A percentile compares a stretch with the other conserved stretches of the same genome.
These are phyloP conservation scores for Arthroderma sp. DNA, from an alignment of 2,329 filamentous ascomycete genomes.

Conservation along the genomic window DNA sequence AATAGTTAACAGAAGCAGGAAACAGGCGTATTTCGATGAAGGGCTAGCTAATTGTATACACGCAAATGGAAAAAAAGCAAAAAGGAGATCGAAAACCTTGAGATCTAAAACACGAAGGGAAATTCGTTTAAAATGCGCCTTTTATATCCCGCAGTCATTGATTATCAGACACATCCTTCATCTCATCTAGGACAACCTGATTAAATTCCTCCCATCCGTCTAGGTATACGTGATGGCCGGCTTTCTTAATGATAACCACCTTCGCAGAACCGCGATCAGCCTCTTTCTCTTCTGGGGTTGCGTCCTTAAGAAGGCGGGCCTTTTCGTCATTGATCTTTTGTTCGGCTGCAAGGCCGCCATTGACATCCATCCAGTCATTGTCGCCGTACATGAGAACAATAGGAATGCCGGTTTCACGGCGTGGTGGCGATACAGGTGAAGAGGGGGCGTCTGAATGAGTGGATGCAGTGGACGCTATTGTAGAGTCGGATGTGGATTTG, in stretches of 20 bases:
- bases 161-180: constrained; percentile 46
- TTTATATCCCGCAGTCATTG: not conserved
- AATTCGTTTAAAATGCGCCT: too few species aligned
- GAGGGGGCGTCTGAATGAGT: not conserved
- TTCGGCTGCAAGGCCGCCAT: constrained; percentile 66
- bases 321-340: constrained; percentile 63
- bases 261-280: constrained; percentile 68
- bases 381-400: constrained; percentile 94
- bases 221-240: constrained; percentile 60
- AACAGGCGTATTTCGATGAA: too few species aligned
- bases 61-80: too few species aligned
- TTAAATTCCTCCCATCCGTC: constrained; percentile 62
- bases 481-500: not conserved
- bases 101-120: too few species aligned
- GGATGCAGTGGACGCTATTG: not conserved
- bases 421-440: constrained; percentile 11
- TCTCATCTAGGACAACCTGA: constrained; percentile 49
- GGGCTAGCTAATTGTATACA: too few species aligned
- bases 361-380: constrained; percentile 97
- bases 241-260: constrained; percentile 62
- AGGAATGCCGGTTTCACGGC: constrained; percentile 56
- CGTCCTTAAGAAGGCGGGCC: constrained; percentile 45
- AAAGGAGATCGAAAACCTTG: too few species aligned
- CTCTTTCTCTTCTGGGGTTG: constrained; percentile 41
- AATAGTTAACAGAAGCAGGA: too few species aligned